Base-by-base conservation (phyloP, 2,329 filamentous ascomycete species). In the Fusarium chlamydosporum region DNA sequence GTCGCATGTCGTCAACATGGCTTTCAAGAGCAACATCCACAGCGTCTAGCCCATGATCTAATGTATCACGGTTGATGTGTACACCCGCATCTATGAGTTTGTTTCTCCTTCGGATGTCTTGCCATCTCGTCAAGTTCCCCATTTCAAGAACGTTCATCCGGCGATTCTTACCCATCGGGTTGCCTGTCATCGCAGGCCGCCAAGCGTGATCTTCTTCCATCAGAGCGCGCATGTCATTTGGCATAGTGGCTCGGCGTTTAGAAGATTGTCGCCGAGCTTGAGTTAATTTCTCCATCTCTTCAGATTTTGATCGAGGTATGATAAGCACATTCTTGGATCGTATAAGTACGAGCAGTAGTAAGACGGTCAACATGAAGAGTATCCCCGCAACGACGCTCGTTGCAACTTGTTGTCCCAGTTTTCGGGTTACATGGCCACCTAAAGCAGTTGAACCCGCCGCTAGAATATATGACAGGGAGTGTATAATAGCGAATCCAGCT, bases 101-200 rank as follows among this genome's bases (percentile, higher is more conserved):
- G 72, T 90, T 90, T 74, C 83, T 86, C 69, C 80, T 84, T 63
- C 87, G 82, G 63, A 94, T 93, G 77, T 93, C 91, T 26, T 87
- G 91, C 89, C 90, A 94, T 40, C 92, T 82, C 51, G 86, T 90
- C 82, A 91, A 81, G 35, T 81, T 79, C 0, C 92, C 91, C 61
- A 92, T 79, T 76, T 94, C 92, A 16, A 94, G 80, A 26, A 93
- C 76, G 75, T 88, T 93, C 84, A 94, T 88, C 63, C 89, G 85
- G 50, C 92, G 84, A 73, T 86, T 87, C 77, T 88, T 90, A 46
- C 89, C 87, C 43, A 86, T 88, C 13, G 91, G 91, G 74, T 92
- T 91, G 13, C 91, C 91, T 74, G 93, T 87, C 67, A 93, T 86
- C 29, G 89, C 83, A 2, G 91, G 89, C 60, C 87, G 87, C 91